These are phyloP conservation scores for Schoenoplectus tabernaemontani DNA, from an alignment of 202 grass and related monocot genomes.

Conservation along the genomic window DNA sequence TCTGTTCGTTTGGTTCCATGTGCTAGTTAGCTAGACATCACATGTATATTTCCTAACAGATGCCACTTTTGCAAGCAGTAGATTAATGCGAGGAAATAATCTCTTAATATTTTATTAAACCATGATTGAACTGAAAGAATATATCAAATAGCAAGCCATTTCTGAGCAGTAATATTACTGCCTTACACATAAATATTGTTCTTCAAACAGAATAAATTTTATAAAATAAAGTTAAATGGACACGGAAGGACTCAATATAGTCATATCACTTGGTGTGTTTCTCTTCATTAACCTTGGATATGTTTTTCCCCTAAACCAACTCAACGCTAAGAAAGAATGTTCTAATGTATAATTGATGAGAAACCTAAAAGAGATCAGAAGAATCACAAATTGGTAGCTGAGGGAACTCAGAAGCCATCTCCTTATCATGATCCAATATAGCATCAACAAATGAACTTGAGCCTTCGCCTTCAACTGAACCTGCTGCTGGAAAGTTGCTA, in stretches of 20 bases:
- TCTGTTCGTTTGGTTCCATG: not conserved
- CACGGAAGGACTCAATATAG: not conserved
- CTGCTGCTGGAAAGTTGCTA: conserved; percentile 6
- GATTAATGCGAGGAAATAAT: not conserved
- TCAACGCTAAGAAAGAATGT: not conserved
- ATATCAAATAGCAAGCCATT: not conserved
- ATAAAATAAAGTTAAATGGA: not conserved
- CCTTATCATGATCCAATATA: conserved; percentile 72
- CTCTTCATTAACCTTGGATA: no score
- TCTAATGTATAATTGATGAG: not conserved
- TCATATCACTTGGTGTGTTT: no score
- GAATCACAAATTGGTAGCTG: conserved; percentile 53
- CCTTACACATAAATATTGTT: not conserved
- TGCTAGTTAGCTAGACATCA: not conserved
- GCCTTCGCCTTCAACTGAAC: conserved; percentile 11
- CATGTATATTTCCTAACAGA: not conserved
- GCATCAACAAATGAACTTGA: conserved; percentile 71
- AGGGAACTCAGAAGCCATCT: conserved; percentile 58
- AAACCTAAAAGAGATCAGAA: conserved; percentile 33
- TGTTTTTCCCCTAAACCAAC: no score
- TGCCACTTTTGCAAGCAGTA: not conserved
- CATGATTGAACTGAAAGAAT: not conserved
- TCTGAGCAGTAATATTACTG: not conserved
- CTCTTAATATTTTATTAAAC: not conserved
- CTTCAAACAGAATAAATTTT: not conserved